Percentiles rank a stretch among this genome's conserved stretches.
Evolutionary conservation across 441 rosid species (phyloP).

Genomic region (Arabidopsis hybrid): DNA sequence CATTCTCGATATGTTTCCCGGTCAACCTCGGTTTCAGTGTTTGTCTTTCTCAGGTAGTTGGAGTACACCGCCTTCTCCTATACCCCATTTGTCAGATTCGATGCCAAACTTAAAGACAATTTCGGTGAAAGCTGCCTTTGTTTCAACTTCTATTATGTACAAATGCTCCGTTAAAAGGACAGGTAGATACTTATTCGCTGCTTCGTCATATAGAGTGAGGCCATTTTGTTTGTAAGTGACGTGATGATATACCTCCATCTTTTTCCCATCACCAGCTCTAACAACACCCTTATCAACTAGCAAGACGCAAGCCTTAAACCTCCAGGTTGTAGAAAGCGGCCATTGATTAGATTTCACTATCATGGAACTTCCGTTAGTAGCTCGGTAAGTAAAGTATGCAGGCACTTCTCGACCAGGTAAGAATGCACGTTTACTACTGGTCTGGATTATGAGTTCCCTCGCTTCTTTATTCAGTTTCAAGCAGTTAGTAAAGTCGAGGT

Average conservation of each 20-base stretch:
- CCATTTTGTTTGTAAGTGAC: neutral
- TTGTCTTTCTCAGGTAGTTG: neutral
- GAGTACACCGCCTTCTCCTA: neutral
- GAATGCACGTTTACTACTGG: neutral
- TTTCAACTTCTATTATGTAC: neutral
- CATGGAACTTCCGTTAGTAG: neutral
- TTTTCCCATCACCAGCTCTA: neutral
- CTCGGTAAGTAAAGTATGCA: neutral
- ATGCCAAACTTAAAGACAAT: neutral
- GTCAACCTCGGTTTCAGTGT: neutral
- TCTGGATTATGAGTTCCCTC: neutral
- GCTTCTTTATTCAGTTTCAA: constrained; percentile 3
- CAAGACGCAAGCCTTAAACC: constrained; percentile 7
- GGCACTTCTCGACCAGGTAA: constrained; percentile 15
- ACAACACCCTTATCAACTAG: neutral
- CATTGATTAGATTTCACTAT: neutral
- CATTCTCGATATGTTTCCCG: neutral
- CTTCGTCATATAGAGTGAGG: neutral
- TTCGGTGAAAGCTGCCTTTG: neutral
- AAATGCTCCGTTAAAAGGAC: neutral
- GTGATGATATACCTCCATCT: neutral
- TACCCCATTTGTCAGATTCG: constrained; percentile 3
- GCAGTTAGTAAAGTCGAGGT: neutral
- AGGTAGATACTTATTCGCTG: neutral
- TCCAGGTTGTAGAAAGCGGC: neutral